Percentiles rank a stretch among this genome's conserved stretches.
These are phyloP conservation scores for Knoxdaviesia capensis DNA, from an alignment of 2,329 filamentous ascomycete species.

Conservation along the genomic window DNA sequence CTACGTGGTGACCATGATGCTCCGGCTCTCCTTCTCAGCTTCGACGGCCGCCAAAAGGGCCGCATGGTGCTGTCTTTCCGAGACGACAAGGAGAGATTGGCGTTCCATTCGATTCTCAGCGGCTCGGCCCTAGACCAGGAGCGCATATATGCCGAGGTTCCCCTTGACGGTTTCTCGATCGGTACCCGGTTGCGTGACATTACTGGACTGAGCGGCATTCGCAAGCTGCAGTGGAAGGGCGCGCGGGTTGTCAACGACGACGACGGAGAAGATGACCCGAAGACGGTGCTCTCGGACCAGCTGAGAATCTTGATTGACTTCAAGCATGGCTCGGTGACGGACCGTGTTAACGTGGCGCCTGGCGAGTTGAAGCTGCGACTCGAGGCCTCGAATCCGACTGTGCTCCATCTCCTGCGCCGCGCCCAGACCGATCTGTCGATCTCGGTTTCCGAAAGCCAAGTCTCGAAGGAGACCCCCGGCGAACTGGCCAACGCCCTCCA, in stretches of 20 bases:
- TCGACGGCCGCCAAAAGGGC: conserved; percentile 43
- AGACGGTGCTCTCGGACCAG: conserved; percentile 56
- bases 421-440: conserved; percentile 61
- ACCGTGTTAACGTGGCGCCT: conserved; percentile 62
- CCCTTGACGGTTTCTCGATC: conserved; percentile 44
- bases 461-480: conserved; percentile 38
- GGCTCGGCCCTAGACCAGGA: conserved; percentile 52
- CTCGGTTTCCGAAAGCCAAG: conserved; percentile 48
- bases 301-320: conserved; percentile 59
- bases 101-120: conserved; percentile 52
- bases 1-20: conserved; percentile 50
- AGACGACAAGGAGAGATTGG: conserved; percentile 48
- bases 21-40: conserved; percentile 50
- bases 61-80: conserved; percentile 62
- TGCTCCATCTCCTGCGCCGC: conserved; percentile 48
- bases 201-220: conserved; percentile 27
- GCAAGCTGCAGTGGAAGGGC: conserved; percentile 41
- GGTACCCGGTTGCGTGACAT: conserved; percentile 28
- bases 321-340: conserved; percentile 57
- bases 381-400: conserved; percentile 38
- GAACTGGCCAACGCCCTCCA: conserved; percentile 46
- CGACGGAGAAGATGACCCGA: conserved; percentile 35
- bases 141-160: conserved; percentile 48
- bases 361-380: conserved; percentile 52
- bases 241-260: conserved; percentile 55